Evolutionary conservation across 192 early-diverging fungal species (phyloP).

Genomic region (Linnemannia elongata): DNA sequence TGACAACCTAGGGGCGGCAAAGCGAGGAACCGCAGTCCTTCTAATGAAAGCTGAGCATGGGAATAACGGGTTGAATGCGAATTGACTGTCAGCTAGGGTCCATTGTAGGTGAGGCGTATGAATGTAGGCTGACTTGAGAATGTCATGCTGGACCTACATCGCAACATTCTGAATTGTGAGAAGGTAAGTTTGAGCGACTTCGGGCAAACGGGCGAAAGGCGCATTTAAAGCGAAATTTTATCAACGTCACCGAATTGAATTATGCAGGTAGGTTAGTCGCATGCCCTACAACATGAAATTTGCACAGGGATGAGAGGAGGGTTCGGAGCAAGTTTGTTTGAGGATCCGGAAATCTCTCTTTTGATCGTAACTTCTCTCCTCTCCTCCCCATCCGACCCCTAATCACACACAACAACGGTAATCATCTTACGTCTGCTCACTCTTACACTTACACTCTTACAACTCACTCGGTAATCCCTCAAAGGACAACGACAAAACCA

Average conservation of each 20-base stretch:
- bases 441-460: neutral
- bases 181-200: too few relatives aligned
- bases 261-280: too few relatives aligned
- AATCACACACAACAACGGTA: constrained; percentile 25
- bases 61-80: neutral
- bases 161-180: too few relatives aligned
- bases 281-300: too few relatives aligned
- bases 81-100: neutral
- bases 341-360: constrained; percentile 5
- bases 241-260: too few relatives aligned
- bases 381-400: constrained; percentile 2
- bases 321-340: too few relatives aligned
- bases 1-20: neutral
- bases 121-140: neutral
- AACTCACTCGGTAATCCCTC: neutral
- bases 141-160: too few relatives aligned
- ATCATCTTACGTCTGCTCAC: neutral
- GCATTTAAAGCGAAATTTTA: neutral
- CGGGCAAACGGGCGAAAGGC: too few relatives aligned
- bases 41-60: neutral
- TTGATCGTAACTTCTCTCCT: constrained; percentile 1
- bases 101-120: neutral
- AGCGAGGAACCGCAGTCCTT: neutral
- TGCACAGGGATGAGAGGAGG: too few relatives aligned
- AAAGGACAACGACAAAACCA: neutral